phyloP scores from a whole-genome alignment of 441 rosid genomes.

The Pelargonium cotyledonis region DNA sequence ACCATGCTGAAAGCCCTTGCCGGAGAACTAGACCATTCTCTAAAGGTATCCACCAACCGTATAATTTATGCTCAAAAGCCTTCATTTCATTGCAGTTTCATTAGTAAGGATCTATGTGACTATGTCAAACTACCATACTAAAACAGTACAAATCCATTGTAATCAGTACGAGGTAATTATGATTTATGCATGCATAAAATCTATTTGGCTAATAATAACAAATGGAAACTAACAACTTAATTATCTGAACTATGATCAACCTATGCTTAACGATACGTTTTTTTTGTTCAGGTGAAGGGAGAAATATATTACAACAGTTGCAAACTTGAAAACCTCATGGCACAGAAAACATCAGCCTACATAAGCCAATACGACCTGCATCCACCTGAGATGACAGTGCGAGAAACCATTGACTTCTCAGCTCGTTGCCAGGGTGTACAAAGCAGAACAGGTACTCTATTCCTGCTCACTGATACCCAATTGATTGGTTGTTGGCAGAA shows the following conservation, averaged over 20 bases:
- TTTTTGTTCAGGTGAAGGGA: constrained; percentile 31
- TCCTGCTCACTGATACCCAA: not conserved
- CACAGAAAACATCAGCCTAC: constrained; percentile 53
- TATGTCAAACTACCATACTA: too few species aligned
- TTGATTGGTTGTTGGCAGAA: not conserved
- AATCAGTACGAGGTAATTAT: too few species aligned
- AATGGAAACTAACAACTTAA: too few species aligned
- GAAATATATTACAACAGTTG: constrained; percentile 40
- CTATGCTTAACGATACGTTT: not conserved
- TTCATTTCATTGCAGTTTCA: too few species aligned
- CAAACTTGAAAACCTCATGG: constrained; percentile 41
- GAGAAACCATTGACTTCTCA: constrained; percentile 52
- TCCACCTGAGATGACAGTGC: constrained; percentile 57
- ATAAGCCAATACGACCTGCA: constrained; percentile 60
- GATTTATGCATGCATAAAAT: too few species aligned
- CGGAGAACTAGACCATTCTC: constrained; percentile 40
- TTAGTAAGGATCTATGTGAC: too few species aligned
- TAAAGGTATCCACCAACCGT: constrained; percentile 31
- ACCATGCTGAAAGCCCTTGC: constrained; percentile 50
- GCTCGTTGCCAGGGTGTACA: constrained; percentile 48
- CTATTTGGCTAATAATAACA: too few species aligned
- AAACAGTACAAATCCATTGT: too few species aligned
- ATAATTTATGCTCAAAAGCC: too few species aligned
- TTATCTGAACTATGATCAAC: not conserved
- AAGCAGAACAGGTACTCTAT: constrained; percentile 34